Evolutionary conservation across 345 rosid species (phyloP), one percentile per base, ranked within the genome.

Genomic region (Laguncularia racemosa): DNA sequence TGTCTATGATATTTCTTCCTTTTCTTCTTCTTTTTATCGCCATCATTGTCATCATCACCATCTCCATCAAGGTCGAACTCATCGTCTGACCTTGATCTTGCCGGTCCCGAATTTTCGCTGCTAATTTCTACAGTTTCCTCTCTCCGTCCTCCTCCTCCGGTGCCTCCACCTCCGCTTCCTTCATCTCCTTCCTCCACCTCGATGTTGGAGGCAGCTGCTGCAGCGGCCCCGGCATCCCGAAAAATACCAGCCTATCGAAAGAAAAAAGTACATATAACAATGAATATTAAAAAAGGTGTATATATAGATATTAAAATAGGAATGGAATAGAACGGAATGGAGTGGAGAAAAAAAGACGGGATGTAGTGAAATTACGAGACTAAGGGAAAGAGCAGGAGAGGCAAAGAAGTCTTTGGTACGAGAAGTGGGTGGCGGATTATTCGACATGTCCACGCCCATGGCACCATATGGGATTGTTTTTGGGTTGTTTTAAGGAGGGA

Each of bases 1-100:
- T 93, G 99, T 48, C 99, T 86, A 57, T 93, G 97, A 44, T 93
- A 93, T 76, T 85, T 93, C 82, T 93, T 93, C 64, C 97, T 77
- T 82, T 87, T 93, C 78, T 81, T 93, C 83, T 85, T 93, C 67
- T 83, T 86, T 52, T 61, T 70, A 58, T 84, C 73, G 2, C 61
- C 82, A 10, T 56, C 77, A 1, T 75, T 83, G 5, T 78, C 81
- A 0, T 84, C 81, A 1, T 83, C 88, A 14, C 64, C 73, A 15
- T 78, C 80, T 2, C 73, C 96, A 14, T 74, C 83, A 0, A 79
- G 88, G 52, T 84, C 89, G 55, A 81, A 66, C 6, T 87, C 89
- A 53, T 85, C 95, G 9, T 89, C 96, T 18, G 97, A 84, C 72
- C 90, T 78, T 49, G 96, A 85, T 76, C 99, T 85, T 57, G 75